Evolutionary conservation across 2,329 filamentous ascomycete genomes (phyloP).

Genomic region (Aspergillus viridinutans): DNA sequence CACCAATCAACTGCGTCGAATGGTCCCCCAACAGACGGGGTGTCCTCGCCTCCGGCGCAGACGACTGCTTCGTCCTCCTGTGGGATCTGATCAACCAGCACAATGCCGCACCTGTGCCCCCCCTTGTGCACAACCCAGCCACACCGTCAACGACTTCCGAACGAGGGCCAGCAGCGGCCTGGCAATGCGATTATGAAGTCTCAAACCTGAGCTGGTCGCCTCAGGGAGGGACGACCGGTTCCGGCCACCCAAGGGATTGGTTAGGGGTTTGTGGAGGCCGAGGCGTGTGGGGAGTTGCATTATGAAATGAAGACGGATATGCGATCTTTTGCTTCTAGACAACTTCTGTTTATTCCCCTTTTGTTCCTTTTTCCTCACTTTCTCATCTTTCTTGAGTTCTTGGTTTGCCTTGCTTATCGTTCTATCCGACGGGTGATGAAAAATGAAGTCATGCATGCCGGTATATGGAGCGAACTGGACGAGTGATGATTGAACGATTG

Average conservation of each 20-base stretch:
- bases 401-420: background rate
- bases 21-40: conserved; percentile 88
- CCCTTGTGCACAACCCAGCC: conserved; percentile 21
- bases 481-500: conserved; percentile 27
- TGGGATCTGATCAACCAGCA: conserved; percentile 83
- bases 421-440: background rate
- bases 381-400: background rate
- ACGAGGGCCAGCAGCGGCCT: conserved; percentile 42
- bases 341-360: background rate
- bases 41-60: conserved; percentile 82
- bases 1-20: conserved; percentile 85
- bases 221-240: conserved; percentile 31
- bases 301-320: conserved; percentile 21
- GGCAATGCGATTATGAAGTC: conserved; percentile 46
- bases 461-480: background rate
- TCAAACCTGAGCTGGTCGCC: conserved; percentile 48
- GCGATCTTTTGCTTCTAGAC: background rate
- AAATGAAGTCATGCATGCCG: background rate
- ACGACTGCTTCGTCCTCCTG: conserved; percentile 85
- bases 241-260: conserved; percentile 36
- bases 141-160: conserved; percentile 33
- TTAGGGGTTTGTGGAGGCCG: conserved; percentile 44
- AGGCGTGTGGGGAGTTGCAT: conserved; percentile 42
- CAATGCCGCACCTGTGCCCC: conserved; percentile 48
- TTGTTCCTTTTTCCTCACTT: background rate